phyloP scores from a whole-genome alignment of 225 moss, liverwort and hornwort genomes.

The Climacium dendroides region DNA sequence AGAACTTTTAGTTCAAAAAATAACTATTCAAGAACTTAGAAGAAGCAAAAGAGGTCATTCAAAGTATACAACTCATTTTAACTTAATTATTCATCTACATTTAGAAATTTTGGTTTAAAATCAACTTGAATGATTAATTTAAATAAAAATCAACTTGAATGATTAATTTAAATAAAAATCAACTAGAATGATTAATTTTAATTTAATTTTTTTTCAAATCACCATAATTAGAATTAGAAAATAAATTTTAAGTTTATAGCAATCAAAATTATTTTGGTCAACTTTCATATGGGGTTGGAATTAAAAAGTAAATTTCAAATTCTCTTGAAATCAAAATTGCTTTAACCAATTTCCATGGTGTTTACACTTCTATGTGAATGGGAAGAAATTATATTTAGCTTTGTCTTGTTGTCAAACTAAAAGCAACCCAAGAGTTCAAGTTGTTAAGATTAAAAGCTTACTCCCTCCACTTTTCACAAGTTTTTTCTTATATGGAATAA shows the following conservation, averaged over 20 bases:
- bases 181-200: too few species aligned
- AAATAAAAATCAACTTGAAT: too few species aligned
- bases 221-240: neutral
- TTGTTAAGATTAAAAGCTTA: neutral
- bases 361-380: neutral
- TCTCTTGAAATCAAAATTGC: fast-evolving
- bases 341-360: neutral
- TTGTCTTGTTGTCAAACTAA: neutral
- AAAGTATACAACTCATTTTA: neutral
- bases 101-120: neutral
- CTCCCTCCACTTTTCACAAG: fast-evolving
- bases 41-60: fast-evolving
- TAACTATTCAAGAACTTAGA: fast-evolving
- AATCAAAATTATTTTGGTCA: too few species aligned
- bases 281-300: neutral
- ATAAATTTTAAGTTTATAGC: neutral
- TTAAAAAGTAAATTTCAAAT: neutral
- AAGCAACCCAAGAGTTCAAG: neutral
- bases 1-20: neutral
- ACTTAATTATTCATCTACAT: neutral
- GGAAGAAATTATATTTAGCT: neutral
- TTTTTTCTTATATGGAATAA: neutral
- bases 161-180: too few species aligned
- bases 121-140: neutral
- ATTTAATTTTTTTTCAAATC: too few species aligned